Conservation (phyloP, 1,284 basidiomycete species). For the Ustilago trichophora region DNA sequence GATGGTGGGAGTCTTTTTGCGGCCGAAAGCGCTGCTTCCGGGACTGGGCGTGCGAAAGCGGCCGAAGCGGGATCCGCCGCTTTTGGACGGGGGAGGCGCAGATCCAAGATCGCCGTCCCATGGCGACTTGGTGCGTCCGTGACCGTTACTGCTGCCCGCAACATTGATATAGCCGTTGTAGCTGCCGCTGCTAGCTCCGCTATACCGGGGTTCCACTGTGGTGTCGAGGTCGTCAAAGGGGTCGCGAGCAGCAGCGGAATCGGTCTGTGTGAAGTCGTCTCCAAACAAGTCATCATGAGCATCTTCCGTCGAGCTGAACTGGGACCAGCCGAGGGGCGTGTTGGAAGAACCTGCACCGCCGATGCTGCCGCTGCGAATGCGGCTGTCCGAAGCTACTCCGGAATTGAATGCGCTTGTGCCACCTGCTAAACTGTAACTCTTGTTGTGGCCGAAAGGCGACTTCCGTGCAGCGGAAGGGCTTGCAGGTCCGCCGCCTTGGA, state of each 20-base stretch:
- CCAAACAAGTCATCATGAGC: conserved; percentile 28
- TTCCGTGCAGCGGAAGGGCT: conserved; percentile 15
- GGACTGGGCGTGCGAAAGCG: conserved; percentile 39
- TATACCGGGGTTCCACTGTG: conserved; percentile 3
- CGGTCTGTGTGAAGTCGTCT: not conserved
- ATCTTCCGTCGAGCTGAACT: conserved; percentile 25
- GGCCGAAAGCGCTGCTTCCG: conserved; percentile 23
- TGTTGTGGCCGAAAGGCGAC: conserved; percentile 15
- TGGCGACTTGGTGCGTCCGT: conserved; percentile 14
- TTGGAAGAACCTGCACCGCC: conserved; percentile 17
- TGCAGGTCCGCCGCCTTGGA: conserved; percentile 37
- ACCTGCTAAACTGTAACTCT: conserved; percentile 10
- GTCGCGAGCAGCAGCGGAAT: conserved; percentile 4
- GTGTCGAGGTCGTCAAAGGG: conserved; percentile 29
- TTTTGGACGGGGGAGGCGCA: conserved; percentile 26
- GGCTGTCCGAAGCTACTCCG: conserved; percentile 1
- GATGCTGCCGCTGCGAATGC: conserved; percentile 17
- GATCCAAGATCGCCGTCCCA: conserved; percentile 7
- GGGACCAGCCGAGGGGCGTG: conserved; percentile 38
- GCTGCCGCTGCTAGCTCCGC: conserved; percentile 5
- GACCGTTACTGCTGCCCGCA: conserved; percentile 14
- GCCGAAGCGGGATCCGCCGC: conserved; percentile 13
- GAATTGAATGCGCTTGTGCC: not conserved
- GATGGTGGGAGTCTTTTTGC: conserved; percentile 37
- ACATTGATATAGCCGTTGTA: not conserved